A percentile compares a stretch with the other conserved stretches of the same genome.
phyloP scores from a whole-genome alignment of 2,329 filamentous ascomycete species.

The Basipetospora chlamydospora region DNA sequence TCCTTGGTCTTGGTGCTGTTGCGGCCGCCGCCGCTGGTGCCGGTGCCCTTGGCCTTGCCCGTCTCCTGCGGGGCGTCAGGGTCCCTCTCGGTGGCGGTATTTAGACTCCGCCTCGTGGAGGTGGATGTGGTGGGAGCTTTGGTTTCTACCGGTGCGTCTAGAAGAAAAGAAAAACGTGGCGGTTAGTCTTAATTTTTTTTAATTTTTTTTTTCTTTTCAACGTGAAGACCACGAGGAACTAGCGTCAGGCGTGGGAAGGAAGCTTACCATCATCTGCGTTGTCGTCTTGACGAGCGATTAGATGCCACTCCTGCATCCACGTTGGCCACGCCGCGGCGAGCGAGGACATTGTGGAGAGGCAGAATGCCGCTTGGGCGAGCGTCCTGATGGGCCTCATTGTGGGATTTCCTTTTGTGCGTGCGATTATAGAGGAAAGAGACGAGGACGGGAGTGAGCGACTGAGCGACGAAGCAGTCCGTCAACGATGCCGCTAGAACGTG shows the following conservation, averaged over 20 bases:
- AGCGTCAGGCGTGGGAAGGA: neutral
- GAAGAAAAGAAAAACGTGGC: too few relatives aligned
- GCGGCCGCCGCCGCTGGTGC: slow-evolving; percentile 13
- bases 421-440: neutral
- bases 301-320: slow-evolving; percentile 35
- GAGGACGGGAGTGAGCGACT: neutral
- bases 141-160: too few relatives aligned
- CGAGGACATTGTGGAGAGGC: slow-evolving; percentile 35
- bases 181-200: too few relatives aligned
- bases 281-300: slow-evolving; percentile 34
- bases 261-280: neutral
- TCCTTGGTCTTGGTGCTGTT: slow-evolving; percentile 11
- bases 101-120: slow-evolving; percentile 4
- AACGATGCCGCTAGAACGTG: too few relatives aligned
- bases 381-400: slow-evolving; percentile 35
- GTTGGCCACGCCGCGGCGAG: slow-evolving; percentile 40
- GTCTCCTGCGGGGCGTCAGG: slow-evolving; percentile 19
- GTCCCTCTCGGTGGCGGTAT: slow-evolving; percentile 22
- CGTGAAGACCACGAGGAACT: too few relatives aligned
- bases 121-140: neutral
- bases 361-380: slow-evolving; percentile 31
- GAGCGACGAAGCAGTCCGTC: neutral
- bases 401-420: too few relatives aligned
- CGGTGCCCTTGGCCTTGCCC: slow-evolving; percentile 14
- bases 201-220: too few relatives aligned